A percentile compares a stretch with the other conserved stretches of the same genome.
These are phyloP conservation scores for Lojkania enalia DNA, from an alignment of 2,329 filamentous ascomycete genomes.

Conservation along the genomic window DNA sequence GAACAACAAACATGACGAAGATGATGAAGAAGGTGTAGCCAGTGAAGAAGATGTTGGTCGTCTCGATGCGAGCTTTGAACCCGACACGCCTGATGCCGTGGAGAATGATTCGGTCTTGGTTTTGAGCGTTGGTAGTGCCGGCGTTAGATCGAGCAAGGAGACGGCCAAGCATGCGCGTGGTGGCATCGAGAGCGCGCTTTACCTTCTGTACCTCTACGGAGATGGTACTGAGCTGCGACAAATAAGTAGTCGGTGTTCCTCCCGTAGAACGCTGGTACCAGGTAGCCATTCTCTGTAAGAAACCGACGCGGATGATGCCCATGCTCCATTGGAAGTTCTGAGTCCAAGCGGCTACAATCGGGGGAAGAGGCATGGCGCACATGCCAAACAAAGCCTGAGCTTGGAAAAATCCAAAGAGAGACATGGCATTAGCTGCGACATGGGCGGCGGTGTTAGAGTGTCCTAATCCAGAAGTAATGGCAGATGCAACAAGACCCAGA, in stretches of 20 bases:
- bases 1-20: constrained; percentile 74
- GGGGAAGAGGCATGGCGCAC: constrained; percentile 77
- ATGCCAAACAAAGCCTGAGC: constrained; percentile 89
- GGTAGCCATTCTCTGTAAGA: constrained; percentile 84
- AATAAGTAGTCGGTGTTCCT: constrained; percentile 76
- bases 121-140: constrained; percentile 40
- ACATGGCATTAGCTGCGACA: constrained; percentile 88
- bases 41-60: constrained; percentile 91
- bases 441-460: constrained; percentile 94
- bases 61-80: constrained; percentile 81
- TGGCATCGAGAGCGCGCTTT: constrained; percentile 51
- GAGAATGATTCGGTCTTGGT: constrained; percentile 55
- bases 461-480: constrained; percentile 84
- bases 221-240: constrained; percentile 71
- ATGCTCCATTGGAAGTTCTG: constrained; percentile 99
- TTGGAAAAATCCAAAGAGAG: constrained; percentile 95
- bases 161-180: constrained; percentile 30
- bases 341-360: constrained; percentile 89
- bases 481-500: constrained; percentile 79
- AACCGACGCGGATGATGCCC: constrained; percentile 87
- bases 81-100: constrained; percentile 87
- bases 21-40: constrained; percentile 86
- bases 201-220: constrained; percentile 81
- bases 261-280: constrained; percentile 97
- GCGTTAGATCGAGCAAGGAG: constrained; percentile 54